Evolutionary conservation across 208 protist genomes (phyloP), one percentile per base, ranked within the genome.

Genomic region (Trypanosoma cruzi): DNA sequence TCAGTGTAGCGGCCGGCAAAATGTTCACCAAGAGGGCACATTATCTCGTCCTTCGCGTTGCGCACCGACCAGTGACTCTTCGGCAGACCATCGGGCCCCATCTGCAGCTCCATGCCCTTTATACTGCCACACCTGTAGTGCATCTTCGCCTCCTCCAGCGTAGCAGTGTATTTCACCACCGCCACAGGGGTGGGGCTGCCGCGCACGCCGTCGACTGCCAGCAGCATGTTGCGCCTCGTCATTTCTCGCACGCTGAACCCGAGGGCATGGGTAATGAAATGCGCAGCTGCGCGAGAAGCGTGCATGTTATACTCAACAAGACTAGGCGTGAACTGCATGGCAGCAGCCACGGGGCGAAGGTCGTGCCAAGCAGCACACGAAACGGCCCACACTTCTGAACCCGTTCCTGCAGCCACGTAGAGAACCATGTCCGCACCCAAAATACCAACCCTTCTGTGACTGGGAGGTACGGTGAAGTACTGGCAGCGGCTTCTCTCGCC

Each of bases 391-490:
- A 22, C 16, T 20, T 20, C 20, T 6, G 4, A 11, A 0, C 64
- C 73, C 14, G 82, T 81, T 7, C 64, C 85, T 1, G 88, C 62
- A 11, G 80, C 50, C 3, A 93, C 79, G 77, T 93, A 94, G 11
- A 96, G 13, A 20, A 93, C 56, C 57, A 89, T 86, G 73, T 96
- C 88, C 13, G 60, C 54, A 46, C 76, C 68, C 14, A 29, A 52
- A 6, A 92, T 70, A 14, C 86, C 86, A 0, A 6, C 37, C 0
- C 64, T 88, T n/a, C 44, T 2, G 72, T 93, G 83, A 5, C 11
- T 14, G 0, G 3, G 6, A 22, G 90, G 86, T 14, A 95, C 59
- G 0, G 78, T 85, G 71, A 89, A 85, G 13, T 54, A 28, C 13
- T 31, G 26, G 67, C 85, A 90, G 14, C 16, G 20, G 50, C 7